phyloP scores from a whole-genome alignment of 441 rosid species.

The Pelargonium myrrhifolium region DNA sequence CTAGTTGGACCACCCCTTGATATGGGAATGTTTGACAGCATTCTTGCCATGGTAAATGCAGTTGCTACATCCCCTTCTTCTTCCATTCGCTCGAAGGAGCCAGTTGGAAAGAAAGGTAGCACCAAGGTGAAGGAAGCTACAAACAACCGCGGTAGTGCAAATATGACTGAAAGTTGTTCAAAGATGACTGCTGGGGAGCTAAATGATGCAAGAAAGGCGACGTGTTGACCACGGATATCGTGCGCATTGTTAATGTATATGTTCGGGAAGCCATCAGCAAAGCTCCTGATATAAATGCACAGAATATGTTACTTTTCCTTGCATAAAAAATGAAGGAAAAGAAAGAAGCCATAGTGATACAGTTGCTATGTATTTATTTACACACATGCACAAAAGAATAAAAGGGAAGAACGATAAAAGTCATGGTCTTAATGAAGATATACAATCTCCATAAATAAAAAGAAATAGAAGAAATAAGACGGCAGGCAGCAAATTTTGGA shows the following conservation, averaged over 20 bases:
- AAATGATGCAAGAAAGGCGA: slow-evolving; percentile 87
- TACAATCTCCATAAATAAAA: no score
- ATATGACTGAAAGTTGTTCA: slow-evolving; percentile 93
- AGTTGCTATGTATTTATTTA: no score
- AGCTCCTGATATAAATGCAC: slow-evolving; percentile 49
- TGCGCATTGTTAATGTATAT: slow-evolving; percentile 86
- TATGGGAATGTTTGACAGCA: slow-evolving; percentile 82
- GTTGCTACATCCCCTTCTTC: slow-evolving; percentile 99
- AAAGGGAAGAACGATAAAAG: no score
- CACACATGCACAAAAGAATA: no score
- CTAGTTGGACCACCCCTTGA: slow-evolving; percentile 98
- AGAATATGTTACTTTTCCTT: slow-evolving; percentile 11
- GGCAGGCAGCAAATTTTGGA: no score
- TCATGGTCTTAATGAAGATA: no score
- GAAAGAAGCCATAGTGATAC: no score
- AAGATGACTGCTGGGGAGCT: slow-evolving; percentile 90
- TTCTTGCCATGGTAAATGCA: slow-evolving; percentile 96
- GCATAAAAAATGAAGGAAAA: not conserved
- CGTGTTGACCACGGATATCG: slow-evolving; percentile 85
- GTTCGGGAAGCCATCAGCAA: slow-evolving; percentile 92
- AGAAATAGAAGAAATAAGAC: no score
- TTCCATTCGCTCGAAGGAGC: slow-evolving; percentile 97
- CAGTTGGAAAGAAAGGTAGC: slow-evolving; percentile 93
- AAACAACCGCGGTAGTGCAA: slow-evolving; percentile 81
- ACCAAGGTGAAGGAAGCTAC: slow-evolving; percentile 91